Conservation (phyloP, 2,329 filamentous ascomycete genomes). For the Claviceps pusilla region DNA sequence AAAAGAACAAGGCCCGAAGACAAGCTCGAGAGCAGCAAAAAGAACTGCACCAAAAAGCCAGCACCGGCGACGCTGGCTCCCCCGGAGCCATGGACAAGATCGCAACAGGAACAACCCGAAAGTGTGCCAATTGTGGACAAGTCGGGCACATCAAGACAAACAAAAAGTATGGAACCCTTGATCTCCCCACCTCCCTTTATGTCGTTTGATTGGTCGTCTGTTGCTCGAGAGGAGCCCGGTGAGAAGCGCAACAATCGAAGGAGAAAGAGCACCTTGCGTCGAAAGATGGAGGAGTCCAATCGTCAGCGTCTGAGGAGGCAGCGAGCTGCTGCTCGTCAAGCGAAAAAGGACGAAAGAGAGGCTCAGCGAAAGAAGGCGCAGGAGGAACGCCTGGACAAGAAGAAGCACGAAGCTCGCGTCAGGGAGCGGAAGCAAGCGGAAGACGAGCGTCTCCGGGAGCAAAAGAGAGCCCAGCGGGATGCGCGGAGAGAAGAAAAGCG, state of each 20-base stretch:
- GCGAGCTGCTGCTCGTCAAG: constrained; percentile 5
- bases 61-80: constrained; percentile 31
- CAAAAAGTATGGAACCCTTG: constrained; percentile 59
- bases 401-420: constrained; percentile 2
- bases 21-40: constrained; percentile 86
- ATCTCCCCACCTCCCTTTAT: constrained; percentile 14
- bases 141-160: constrained; percentile 98
- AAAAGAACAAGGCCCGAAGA: constrained; percentile 82
- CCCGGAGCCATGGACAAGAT: constrained; percentile 37
- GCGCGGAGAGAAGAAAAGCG: constrained; percentile 4
- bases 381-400: constrained; percentile 4
- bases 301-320: constrained; percentile 6
- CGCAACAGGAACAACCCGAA: constrained; percentile 58
- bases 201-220: constrained; percentile 21
- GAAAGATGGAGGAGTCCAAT: constrained; percentile 12
- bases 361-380: background rate
- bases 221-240: constrained; percentile 7
- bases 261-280: constrained; percentile 8
- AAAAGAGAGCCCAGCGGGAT: constrained; percentile 6
- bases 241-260: constrained; percentile 5
- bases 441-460: constrained; percentile 8
- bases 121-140: constrained; percentile 94
- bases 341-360: constrained; percentile 3
- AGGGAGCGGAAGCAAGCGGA: constrained; percentile 8
- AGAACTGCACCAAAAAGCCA: constrained; percentile 37